Conservation (phyloP, 169 alveolate genomes). For the Eimeria praecox region DNA sequence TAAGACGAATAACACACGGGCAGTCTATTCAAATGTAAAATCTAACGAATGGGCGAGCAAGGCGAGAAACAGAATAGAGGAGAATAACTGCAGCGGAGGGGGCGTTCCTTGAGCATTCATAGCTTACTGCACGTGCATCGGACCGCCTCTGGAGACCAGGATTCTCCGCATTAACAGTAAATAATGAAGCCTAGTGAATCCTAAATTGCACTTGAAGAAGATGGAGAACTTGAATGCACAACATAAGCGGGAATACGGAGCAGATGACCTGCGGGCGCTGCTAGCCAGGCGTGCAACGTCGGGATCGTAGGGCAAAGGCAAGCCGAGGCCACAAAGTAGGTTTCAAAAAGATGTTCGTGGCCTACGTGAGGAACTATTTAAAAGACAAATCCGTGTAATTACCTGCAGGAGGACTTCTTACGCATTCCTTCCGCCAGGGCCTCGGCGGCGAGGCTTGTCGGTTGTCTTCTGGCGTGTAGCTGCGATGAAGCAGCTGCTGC, state of each 20-base stretch:
- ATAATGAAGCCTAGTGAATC: not conserved
- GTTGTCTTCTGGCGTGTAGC: too few species aligned
- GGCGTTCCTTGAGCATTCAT: not conserved
- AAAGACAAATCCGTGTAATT: too few species aligned
- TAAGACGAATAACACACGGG: not conserved
- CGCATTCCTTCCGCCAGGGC: too few species aligned
- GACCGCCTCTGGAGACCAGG: not conserved
- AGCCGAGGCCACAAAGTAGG: too few species aligned
- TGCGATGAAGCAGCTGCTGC: too few species aligned
- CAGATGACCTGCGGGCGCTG: not conserved
- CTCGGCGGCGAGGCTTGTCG: too few species aligned
- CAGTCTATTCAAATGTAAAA: not conserved
- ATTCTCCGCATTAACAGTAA: not conserved
- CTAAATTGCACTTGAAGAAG: not conserved
- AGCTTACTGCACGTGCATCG: not conserved
- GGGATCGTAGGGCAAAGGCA: not conserved
- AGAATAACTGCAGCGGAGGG: not conserved
- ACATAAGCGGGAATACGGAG: not conserved
- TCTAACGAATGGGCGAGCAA: not conserved
- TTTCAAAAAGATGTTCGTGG: too few species aligned
- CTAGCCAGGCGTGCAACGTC: conserved; percentile 11
- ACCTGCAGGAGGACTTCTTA: too few species aligned
- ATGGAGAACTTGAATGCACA: not conserved
- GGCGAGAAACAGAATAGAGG: not conserved
- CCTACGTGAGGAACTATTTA: too few species aligned